phyloP scores from a whole-genome alignment of 73 alveolate genomes.

The Halteria grandinella region DNA sequence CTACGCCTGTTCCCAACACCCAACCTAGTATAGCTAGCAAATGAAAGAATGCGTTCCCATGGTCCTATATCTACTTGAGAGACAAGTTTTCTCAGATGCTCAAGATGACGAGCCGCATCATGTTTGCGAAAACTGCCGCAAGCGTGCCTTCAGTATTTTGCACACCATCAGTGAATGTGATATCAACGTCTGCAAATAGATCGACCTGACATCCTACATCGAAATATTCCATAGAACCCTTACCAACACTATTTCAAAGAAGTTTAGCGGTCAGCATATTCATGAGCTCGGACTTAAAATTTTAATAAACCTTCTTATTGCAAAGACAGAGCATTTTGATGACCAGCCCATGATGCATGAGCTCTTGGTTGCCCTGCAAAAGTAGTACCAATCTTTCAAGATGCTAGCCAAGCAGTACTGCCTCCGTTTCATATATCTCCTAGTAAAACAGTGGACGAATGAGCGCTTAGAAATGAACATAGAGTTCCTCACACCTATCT shows the following conservation, averaged over 20 bases:
- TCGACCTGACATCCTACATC: slow-evolving; percentile 19
- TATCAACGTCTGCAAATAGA: slow-evolving; percentile 50
- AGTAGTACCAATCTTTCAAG: slow-evolving; percentile 19
- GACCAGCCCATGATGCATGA: slow-evolving; percentile 57
- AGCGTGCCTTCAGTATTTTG: slow-evolving; percentile 48
- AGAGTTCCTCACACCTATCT: slow-evolving; percentile 8
- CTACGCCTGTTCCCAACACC: slow-evolving; percentile 56
- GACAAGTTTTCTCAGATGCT: slow-evolving; percentile 49
- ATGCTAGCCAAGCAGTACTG: slow-evolving; percentile 51
- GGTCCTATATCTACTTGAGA: slow-evolving; percentile 50
- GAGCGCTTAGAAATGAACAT: slow-evolving; percentile 43
- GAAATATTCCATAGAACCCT: slow-evolving; percentile 32
- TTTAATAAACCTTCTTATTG: slow-evolving; percentile 60
- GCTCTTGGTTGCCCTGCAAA: slow-evolving; percentile 48
- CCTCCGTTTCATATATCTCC: slow-evolving; percentile 49
- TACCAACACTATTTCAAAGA: slow-evolving; percentile 6
- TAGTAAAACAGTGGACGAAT: slow-evolving; percentile 62
- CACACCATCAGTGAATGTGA: slow-evolving; percentile 66
- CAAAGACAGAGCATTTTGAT: slow-evolving; percentile 41
- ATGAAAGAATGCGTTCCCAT: slow-evolving; percentile 52
- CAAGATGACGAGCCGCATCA: slow-evolving; percentile 21
- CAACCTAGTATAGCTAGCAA: slow-evolving; percentile 32
- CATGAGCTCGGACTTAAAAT: slow-evolving; percentile 67
- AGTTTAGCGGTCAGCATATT: slow-evolving; percentile 15
- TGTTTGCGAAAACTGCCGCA: slow-evolving; percentile 45